phyloP scores from a whole-genome alignment of 2,329 filamentous ascomycete genomes.

The Fusarium pininemorale region DNA sequence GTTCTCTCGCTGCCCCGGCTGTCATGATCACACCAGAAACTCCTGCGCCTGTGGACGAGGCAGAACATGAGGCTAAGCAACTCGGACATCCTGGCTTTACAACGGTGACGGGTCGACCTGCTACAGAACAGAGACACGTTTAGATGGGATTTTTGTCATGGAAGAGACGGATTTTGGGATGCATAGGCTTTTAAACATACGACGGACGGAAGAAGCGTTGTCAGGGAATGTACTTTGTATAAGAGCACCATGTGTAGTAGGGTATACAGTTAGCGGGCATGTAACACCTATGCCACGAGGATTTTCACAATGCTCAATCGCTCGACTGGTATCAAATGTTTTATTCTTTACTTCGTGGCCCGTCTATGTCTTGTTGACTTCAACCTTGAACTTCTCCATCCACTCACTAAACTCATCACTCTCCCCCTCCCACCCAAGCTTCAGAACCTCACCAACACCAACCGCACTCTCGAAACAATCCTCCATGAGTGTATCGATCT shows the following conservation, averaged over 20 bases:
- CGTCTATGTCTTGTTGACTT: slow-evolving; percentile 57
- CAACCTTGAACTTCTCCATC: slow-evolving; percentile 67
- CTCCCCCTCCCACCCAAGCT: slow-evolving; percentile 68
- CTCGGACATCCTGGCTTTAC: slow-evolving; percentile 52
- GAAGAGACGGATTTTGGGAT: slow-evolving; percentile 29
- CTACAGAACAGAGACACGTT: neutral
- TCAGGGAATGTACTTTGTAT: slow-evolving; percentile 40
- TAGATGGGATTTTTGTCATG: slow-evolving; percentile 34
- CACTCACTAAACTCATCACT: slow-evolving; percentile 83
- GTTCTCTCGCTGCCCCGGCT: slow-evolving; percentile 48
- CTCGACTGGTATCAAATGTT: slow-evolving; percentile 38
- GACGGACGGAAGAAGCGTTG: neutral
- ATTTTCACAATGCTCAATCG: neutral
- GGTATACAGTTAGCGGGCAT: slow-evolving; percentile 20
- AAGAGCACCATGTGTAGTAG: slow-evolving; percentile 24
- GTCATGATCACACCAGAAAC: slow-evolving; percentile 62
- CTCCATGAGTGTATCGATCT: slow-evolving; percentile 67
- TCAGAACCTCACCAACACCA: slow-evolving; percentile 63
- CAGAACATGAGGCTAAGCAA: slow-evolving; percentile 54
- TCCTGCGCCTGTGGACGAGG: slow-evolving; percentile 49
- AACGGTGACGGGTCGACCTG: slow-evolving; percentile 34
- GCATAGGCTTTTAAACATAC: neutral
- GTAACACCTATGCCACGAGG: slow-evolving; percentile 18
- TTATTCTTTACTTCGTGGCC: neutral
- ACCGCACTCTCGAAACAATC: slow-evolving; percentile 69